Percentiles rank a stretch among this genome's conserved stretches.
Evolutionary conservation across 169 alveolate species (phyloP).

Genomic region (Plasmodium blacklocki): DNA sequence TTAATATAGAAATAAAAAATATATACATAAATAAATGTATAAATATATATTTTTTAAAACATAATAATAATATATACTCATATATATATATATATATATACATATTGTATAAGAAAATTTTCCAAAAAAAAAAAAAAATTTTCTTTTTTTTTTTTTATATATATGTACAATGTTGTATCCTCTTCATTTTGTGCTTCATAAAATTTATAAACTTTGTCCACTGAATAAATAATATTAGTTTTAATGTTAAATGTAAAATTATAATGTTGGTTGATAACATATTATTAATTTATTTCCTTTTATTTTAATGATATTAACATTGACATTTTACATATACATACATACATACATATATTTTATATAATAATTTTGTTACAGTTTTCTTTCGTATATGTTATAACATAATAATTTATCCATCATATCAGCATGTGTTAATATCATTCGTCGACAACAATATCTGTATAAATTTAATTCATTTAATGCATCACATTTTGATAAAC

Average conservation of each 20-base stretch:
- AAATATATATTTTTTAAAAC: not conserved
- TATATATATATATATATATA: not conserved
- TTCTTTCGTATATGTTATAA: conserved; percentile 90
- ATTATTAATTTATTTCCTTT: not conserved
- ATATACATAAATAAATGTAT: not conserved
- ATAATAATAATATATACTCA: too few species aligned
- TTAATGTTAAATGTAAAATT: too few species aligned
- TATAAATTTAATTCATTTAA: conserved; percentile 94
- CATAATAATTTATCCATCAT: conserved; percentile 96
- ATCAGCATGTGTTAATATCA: conserved; percentile 99
- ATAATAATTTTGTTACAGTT: not conserved
- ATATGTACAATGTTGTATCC: not conserved
- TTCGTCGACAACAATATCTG: conserved; percentile 93
- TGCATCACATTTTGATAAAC: conserved; percentile 95
- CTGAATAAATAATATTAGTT: too few species aligned
- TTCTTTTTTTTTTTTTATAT: not conserved
- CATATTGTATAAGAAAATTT: not conserved
- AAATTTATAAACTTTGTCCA: too few species aligned
- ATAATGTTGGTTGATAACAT: too few species aligned
- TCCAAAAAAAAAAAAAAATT: too few species aligned
- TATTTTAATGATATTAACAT: not conserved
- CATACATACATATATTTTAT: not conserved
- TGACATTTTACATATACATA: too few species aligned
- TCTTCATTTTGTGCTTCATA: too few species aligned
- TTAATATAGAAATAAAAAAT: not conserved